phyloP scores from a whole-genome alignment of 73 alveolate genomes.

The Stentor roeselii region DNA sequence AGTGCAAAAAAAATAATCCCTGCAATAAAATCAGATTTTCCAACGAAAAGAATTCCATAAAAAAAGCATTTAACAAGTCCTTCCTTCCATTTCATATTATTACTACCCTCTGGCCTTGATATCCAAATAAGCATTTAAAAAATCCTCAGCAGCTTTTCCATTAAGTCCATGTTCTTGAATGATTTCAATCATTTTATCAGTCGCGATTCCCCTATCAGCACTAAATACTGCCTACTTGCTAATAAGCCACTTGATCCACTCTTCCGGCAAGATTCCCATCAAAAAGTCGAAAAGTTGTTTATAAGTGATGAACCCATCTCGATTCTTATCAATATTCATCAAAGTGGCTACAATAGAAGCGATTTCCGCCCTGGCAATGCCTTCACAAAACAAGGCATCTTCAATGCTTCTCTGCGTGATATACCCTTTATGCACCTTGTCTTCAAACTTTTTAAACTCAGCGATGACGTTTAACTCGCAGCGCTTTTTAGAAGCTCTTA shows the following conservation, averaged over 20 bases:
- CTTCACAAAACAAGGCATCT: not conserved
- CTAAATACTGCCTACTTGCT: not conserved
- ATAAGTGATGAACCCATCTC: conserved; percentile 12
- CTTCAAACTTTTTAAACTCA: conserved; percentile 17
- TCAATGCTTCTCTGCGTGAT: conserved; percentile 7
- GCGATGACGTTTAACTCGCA: conserved; percentile 20
- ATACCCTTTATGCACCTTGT: not conserved
- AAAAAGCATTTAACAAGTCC: not conserved
- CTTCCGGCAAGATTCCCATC: conserved; percentile 16
- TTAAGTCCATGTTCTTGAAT: conserved; percentile 22
- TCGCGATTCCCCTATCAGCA: not conserved
- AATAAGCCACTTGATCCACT: not conserved
- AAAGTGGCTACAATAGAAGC: not conserved
- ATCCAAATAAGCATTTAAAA: not conserved
- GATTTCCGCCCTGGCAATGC: not conserved
- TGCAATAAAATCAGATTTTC: too few relatives aligned
- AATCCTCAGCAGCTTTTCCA: conserved; percentile 2
- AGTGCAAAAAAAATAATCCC: not conserved
- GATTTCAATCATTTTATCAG: not conserved
- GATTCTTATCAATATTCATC: not conserved
- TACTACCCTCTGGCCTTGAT: not conserved
- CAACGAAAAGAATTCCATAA: too few relatives aligned
- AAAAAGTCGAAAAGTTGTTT: not conserved
- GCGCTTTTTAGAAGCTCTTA: not conserved
- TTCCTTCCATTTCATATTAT: not conserved